A percentile compares a stretch with the other conserved stretches of the same genome.
Evolutionary conservation across 1,284 basidiomycete species (phyloP).

Genomic region (Ceratobasidium sp.): DNA sequence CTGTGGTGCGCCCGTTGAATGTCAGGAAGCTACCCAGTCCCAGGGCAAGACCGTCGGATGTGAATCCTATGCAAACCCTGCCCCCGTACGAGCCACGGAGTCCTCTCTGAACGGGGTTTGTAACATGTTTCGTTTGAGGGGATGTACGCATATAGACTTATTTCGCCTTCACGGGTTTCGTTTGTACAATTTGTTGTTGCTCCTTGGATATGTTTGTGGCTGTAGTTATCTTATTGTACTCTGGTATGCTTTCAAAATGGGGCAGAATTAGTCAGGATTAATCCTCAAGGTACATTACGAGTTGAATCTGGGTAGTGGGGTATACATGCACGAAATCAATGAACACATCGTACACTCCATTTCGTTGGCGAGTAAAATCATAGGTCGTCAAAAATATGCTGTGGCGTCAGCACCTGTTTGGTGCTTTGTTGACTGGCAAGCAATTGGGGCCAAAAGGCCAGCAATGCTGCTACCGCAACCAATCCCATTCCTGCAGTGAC

Average conservation of each 20-base stretch:
- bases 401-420: neutral
- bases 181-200: no score
- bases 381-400: neutral
- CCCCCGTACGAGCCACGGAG: no score
- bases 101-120: no score
- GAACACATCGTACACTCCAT: neutral
- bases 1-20: slow-evolving; percentile 3
- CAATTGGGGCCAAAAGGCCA: neutral
- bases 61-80: no score
- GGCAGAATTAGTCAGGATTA: neutral
- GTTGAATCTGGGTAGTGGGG: neutral
- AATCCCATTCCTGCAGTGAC: neutral
- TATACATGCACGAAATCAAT: neutral
- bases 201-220: no score
- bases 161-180: no score
- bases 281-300: neutral
- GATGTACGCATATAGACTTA: no score
- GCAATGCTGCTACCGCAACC: neutral
- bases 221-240: no score
- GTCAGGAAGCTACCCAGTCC: neutral
- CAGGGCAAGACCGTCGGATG: neutral
- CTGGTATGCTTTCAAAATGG: no score
- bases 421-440: neutral
- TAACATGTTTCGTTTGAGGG: no score
- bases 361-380: neutral